Evolutionary conservation across 345 rosid genomes (phyloP).

Genomic region (Eucalyptus caleyi): DNA sequence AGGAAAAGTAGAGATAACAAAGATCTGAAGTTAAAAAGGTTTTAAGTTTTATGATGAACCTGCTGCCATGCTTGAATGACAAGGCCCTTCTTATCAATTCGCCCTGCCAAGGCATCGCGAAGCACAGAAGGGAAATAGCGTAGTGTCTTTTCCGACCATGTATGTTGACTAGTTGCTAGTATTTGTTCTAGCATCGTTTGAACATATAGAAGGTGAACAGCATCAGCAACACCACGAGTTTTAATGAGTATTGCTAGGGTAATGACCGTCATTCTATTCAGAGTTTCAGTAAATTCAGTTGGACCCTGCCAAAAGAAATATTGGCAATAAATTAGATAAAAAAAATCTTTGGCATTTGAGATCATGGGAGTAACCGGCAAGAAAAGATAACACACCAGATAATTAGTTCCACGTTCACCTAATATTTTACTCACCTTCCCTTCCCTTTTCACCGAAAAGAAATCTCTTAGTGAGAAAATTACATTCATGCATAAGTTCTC

Average conservation of each 20-base stretch:
- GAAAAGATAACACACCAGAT: neutral
- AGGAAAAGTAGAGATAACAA: neutral
- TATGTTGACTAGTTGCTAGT: slow-evolving; percentile 82
- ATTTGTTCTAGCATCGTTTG: slow-evolving; percentile 89
- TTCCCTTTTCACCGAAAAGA: slow-evolving; percentile 83
- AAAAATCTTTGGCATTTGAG: neutral
- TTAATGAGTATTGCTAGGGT: slow-evolving; percentile 90
- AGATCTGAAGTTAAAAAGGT: neutral
- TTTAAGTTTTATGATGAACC: slow-evolving; percentile 8
- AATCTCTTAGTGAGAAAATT: slow-evolving; percentile 83
- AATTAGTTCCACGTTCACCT: neutral
- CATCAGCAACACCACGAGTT: slow-evolving; percentile 96
- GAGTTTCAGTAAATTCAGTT: slow-evolving; percentile 93
- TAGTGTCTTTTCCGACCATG: slow-evolving; percentile 95
- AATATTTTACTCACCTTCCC: slow-evolving; percentile 52
- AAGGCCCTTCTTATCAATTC: slow-evolving; percentile 58
- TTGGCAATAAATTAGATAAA: neutral
- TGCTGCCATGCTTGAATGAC: slow-evolving; percentile 87
- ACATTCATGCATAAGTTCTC: slow-evolving; percentile 94
- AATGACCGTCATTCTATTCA: slow-evolving; percentile 75
- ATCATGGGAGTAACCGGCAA: neutral
- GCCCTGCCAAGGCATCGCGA: slow-evolving; percentile 50
- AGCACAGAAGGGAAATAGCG: slow-evolving; percentile 79
- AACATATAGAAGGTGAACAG: slow-evolving; percentile 82
- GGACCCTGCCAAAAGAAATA: slow-evolving; percentile 61